Evolutionary conservation across 106 monocot species (phyloP).

Genomic region (Alisma plantagoaquatica): DNA sequence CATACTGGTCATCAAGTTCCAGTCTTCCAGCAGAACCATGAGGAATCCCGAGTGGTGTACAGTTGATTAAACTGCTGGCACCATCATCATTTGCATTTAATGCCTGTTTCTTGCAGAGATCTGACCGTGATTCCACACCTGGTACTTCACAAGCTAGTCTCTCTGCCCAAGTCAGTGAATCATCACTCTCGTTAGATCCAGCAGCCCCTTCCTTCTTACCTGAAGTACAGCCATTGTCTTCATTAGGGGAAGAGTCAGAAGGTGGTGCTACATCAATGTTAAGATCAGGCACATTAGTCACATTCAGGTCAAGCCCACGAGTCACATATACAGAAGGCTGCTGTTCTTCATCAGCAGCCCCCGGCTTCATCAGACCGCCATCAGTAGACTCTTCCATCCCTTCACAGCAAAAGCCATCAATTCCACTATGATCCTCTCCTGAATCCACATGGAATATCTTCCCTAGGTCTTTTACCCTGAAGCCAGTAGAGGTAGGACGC

Average conservation of each 20-base stretch:
- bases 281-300: constrained; percentile 71
- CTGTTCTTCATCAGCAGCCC: constrained; percentile 26
- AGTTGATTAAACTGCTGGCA: constrained; percentile 49
- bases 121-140: constrained; percentile 53
- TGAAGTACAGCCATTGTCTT: constrained; percentile 33
- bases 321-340: constrained; percentile 19
- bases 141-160: constrained; percentile 27
- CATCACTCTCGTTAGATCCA: constrained; percentile 50
- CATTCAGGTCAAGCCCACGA: constrained; percentile 58
- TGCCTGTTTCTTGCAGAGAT: constrained; percentile 18
- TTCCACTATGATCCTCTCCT: constrained; percentile 64
- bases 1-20: constrained; percentile 76
- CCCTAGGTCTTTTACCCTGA: constrained; percentile 78
- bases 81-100: constrained; percentile 30
- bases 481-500: constrained; percentile 38
- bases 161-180: constrained; percentile 44
- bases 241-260: constrained; percentile 30
- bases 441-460: constrained; percentile 58
- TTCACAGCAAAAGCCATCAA: constrained; percentile 46
- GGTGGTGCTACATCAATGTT: constrained; percentile 49
- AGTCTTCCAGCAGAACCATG: constrained; percentile 35
- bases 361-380: constrained; percentile 20
- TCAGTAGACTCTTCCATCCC: constrained; percentile 42
- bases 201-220: constrained; percentile 31
- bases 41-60: constrained; percentile 29